Base-by-base conservation (phyloP, 306 rosid species). In the Fagus crenata region DNA sequence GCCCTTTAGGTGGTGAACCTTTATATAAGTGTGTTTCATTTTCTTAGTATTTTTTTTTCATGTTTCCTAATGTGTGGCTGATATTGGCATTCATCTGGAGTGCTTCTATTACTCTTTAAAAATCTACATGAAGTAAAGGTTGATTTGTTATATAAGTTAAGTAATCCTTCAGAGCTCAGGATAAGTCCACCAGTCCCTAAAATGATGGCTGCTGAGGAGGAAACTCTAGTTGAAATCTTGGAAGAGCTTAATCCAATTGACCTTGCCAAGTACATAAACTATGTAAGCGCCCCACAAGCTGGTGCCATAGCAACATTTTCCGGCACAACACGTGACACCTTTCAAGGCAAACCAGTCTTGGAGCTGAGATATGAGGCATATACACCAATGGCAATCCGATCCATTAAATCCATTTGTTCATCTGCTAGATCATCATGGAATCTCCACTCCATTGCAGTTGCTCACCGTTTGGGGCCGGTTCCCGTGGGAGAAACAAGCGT, bases 291-390 rank as follows among this genome's bases (percentile, higher is more conserved):
- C 11, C 95, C 95, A 13, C 88, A 90, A 81, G 96, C 96, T 11
- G 98, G 97, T 77, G 97, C 95, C 1, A 83, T 94, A 70, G 90
- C 97, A 70, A 94, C 98, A 60, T 94, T 94, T 84, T 79, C 96
- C 0, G 98, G 98, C 73, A 94, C 96, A 22, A 92, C 98, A 1
- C 88, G 98, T 0, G 92, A 89, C 84, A 89, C 90, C 40, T 95
- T 95, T 40, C 90, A 89, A 15, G 96, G 96, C 22, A 92, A 89
- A 85, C n/a, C 84, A 68, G 98, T 95, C 32, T 53, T 89, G 82
- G 98, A 95, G 86, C 81, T 95, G 77, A 87, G 84, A 49, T 94
- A 89, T 4, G 97, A 94, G 86, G 93, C 96, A 12, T 92, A 89
- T 72, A 86, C 88, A 72, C 96, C 98, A 11, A 95, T 95, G 97